These are phyloP conservation scores for Picea sitchensis DNA, from an alignment of 75 land plant genomes.

Conservation along the genomic window DNA sequence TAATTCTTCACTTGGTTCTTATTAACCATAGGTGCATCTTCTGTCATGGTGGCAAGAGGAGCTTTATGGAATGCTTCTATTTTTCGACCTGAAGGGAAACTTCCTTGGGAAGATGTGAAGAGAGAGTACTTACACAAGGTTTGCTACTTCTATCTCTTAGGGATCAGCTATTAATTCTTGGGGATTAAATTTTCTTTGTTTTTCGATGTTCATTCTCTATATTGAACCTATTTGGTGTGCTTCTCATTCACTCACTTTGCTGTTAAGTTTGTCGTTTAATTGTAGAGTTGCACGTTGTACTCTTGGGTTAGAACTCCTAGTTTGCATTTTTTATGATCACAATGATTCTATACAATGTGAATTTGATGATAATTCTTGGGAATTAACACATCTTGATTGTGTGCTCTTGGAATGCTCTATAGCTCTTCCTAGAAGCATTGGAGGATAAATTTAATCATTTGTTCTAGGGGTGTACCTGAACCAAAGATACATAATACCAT, in stretches of 20 bases:
- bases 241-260: not conserved
- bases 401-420: not conserved
- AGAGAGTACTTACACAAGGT: constrained; percentile 82
- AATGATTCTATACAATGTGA: not conserved
- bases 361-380: not conserved
- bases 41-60: constrained; percentile 88
- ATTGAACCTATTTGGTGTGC: not conserved
- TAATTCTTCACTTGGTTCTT: not conserved
- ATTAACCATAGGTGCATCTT: constrained; percentile 55
- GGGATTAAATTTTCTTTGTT: not conserved
- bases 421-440: not conserved
- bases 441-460: not conserved
- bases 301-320: not conserved
- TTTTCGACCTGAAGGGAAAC: constrained; percentile 61
- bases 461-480: not conserved
- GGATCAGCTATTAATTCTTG: not conserved
- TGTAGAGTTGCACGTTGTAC: not conserved
- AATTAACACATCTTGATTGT: not conserved
- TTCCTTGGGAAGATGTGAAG: constrained; percentile 82
- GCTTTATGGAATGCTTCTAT: constrained; percentile 94
- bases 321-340: not conserved
- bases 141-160: not conserved
- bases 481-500: too few relatives aligned
- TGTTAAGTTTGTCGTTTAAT: not conserved
- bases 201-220: not conserved